phyloP scores from a whole-genome alignment of 1,139 yeast genomes.

The Yamadazyma sp. region DNA sequence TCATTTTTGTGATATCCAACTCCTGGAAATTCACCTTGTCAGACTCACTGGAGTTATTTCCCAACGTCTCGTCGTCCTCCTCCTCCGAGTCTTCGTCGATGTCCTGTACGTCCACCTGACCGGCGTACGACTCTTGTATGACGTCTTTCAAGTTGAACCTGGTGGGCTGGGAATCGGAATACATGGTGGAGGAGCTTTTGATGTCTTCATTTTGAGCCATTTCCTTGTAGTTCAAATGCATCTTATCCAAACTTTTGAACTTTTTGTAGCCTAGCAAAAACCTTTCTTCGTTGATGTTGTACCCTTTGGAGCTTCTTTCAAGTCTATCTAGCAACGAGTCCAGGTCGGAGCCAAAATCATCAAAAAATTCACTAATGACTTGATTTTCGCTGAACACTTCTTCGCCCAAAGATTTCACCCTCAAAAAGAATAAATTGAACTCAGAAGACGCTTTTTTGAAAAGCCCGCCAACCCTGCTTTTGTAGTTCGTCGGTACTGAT shows the following conservation, averaged over 20 bases:
- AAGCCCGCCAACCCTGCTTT: conserved; percentile 16
- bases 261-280: conserved; percentile 36
- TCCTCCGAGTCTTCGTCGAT: conserved; percentile 17
- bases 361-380: conserved; percentile 43
- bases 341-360: conserved; percentile 30
- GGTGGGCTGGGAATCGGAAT: conserved; percentile 15
- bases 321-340: conserved; percentile 24
- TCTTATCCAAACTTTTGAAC: conserved; percentile 35
- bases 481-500: conserved; percentile 2
- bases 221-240: conserved; percentile 21
- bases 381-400: conserved; percentile 44
- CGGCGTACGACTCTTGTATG: conserved; percentile 20
- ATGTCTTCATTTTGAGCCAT: conserved; percentile 21
- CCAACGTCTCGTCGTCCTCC: conserved; percentile 10
- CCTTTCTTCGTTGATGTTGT: conserved; percentile 31
- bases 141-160: conserved; percentile 27
- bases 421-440: conserved; percentile 33
- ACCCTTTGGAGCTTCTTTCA: conserved; percentile 21
- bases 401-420: conserved; percentile 41
- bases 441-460: conserved; percentile 36
- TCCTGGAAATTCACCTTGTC: conserved; percentile 13
- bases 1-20: conserved; percentile 11
- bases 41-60: not conserved
- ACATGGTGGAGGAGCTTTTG: conserved; percentile 22
- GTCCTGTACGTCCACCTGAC: conserved; percentile 7